Conservation (phyloP, 805 yeast species). For the Wickerhamomyces alni region DNA sequence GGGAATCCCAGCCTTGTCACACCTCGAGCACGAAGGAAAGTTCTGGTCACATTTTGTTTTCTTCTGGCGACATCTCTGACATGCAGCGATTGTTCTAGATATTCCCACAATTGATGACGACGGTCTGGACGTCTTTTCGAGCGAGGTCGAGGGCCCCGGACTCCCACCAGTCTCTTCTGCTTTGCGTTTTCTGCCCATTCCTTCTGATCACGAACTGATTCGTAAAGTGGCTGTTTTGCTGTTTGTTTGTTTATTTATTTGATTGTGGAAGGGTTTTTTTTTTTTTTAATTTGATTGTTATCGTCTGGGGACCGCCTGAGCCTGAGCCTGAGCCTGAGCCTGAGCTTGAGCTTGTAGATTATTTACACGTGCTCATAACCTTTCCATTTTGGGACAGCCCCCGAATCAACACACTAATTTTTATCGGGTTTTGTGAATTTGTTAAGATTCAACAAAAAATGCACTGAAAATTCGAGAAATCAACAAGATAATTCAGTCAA, state of each 20-base stretch:
- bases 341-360: too few relatives aligned
- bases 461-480: not conserved
- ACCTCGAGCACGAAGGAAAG: slow-evolving; percentile 50
- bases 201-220: too few relatives aligned
- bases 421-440: not conserved
- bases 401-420: not conserved
- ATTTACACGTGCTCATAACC: not conserved
- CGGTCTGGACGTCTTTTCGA: slow-evolving; percentile 4
- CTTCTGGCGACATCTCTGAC: slow-evolving; percentile 73
- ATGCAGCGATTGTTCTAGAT: slow-evolving; percentile 71
- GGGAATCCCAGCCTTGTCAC: slow-evolving; percentile 55
- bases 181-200: not conserved
- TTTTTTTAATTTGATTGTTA: too few relatives aligned
- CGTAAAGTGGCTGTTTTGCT: too few relatives aligned
- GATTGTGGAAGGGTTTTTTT: too few relatives aligned
- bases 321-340: too few relatives aligned
- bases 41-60: slow-evolving; percentile 59
- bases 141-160: not conserved
- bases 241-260: too few relatives aligned
- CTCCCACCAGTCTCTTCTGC: not conserved
- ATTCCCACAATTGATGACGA: slow-evolving; percentile 32
- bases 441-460: not conserved
- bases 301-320: too few relatives aligned
- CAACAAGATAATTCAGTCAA: too few relatives aligned
- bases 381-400: not conserved